phyloP scores from a whole-genome alignment of 345 rosid species.

The Salix exigua region DNA sequence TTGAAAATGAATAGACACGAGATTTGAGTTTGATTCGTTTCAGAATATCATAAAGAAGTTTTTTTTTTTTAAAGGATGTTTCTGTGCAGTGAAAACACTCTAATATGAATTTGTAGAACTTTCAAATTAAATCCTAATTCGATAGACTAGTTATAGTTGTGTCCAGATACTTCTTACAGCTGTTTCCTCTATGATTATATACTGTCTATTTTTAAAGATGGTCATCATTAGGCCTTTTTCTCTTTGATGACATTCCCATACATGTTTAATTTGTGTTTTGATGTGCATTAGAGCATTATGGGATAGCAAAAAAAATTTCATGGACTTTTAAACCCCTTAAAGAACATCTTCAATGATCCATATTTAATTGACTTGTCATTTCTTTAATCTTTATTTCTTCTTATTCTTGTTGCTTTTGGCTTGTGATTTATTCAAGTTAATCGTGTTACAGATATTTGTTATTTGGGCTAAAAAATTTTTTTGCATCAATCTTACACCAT shows the following conservation, averaged over 20 bases:
- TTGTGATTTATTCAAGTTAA: neutral
- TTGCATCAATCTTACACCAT: neutral
- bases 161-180: neutral
- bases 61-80: neutral
- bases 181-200: neutral
- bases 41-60: neutral
- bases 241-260: neutral
- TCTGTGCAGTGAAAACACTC: neutral
- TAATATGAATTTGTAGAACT: neutral
- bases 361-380: neutral
- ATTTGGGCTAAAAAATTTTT: neutral
- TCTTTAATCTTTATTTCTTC: neutral
- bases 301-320: neutral
- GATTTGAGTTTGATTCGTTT: neutral
- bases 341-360: neutral
- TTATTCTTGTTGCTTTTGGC: neutral
- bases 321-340: neutral
- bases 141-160: neutral
- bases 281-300: neutral
- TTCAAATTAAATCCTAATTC: neutral
- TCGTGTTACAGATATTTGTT: neutral
- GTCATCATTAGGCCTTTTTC: neutral
- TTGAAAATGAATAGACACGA: neutral
- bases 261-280: neutral
- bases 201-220: neutral